These are phyloP conservation scores for Diaporthe citriasiana DNA, from an alignment of 2,329 filamentous ascomycete species.

Conservation along the genomic window DNA sequence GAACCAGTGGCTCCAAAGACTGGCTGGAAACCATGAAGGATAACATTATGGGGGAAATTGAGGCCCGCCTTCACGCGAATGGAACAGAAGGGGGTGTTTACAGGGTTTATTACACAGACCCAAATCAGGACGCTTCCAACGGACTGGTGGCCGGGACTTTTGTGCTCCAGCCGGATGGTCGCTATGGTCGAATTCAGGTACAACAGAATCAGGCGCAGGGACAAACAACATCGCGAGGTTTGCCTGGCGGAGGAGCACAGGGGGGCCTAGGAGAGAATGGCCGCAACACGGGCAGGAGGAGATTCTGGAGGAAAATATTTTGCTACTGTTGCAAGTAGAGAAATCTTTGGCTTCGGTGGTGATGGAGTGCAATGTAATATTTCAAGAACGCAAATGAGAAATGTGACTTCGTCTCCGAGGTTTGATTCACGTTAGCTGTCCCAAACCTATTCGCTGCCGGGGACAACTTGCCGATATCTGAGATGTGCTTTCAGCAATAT, in stretches of 20 bases:
- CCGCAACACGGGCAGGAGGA: too few relatives aligned
- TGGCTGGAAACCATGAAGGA: not conserved
- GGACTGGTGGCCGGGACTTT: not conserved
- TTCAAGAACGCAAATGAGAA: too few relatives aligned
- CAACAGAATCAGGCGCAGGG: not conserved
- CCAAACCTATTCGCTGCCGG: too few relatives aligned
- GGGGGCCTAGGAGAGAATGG: not conserved
- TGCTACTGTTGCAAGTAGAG: not conserved
- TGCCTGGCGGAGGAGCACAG: not conserved
- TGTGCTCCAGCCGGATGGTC: not conserved
- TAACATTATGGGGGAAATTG: not conserved
- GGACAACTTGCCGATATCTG: too few relatives aligned
- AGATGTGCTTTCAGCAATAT: too few relatives aligned
- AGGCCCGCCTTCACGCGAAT: not conserved
- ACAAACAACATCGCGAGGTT: not conserved
- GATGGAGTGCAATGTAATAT: too few relatives aligned
- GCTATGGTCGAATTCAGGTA: not conserved
- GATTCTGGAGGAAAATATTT: not conserved
- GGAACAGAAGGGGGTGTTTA: not conserved
- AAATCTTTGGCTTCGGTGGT: too few relatives aligned
- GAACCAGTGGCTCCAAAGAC: not conserved
- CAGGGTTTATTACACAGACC: not conserved
- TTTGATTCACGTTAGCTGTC: too few relatives aligned
- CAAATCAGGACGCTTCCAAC: not conserved
- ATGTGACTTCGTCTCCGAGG: too few relatives aligned